phyloP scores from a whole-genome alignment of 2,329 filamentous ascomycete species.

The Bipolaris victoriae region DNA sequence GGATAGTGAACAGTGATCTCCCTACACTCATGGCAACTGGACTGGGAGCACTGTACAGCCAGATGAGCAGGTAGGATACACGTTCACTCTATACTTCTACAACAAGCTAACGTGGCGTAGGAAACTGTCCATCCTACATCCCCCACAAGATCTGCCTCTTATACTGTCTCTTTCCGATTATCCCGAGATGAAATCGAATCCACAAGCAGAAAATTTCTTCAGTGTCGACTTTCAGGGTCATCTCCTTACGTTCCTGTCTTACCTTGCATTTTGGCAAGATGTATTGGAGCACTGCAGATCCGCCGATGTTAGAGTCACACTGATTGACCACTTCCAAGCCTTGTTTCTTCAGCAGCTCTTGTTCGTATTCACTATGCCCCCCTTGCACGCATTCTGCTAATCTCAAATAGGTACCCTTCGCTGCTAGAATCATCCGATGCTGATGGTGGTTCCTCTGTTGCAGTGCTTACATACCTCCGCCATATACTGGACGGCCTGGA shows the following conservation, averaged over 20 bases:
- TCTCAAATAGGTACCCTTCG: slow-evolving; percentile 77
- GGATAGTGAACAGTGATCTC: slow-evolving; percentile 96
- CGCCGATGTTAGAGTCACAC: slow-evolving; percentile 85
- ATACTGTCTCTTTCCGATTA: slow-evolving; percentile 92
- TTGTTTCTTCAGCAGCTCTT: slow-evolving; percentile 93
- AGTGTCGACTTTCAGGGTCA: slow-evolving; percentile 80
- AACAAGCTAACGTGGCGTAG: slow-evolving; percentile 48
- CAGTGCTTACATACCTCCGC: slow-evolving; percentile 90
- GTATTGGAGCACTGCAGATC: slow-evolving; percentile 95
- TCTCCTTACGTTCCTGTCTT: slow-evolving; percentile 90
- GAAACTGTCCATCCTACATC: slow-evolving; percentile 81
- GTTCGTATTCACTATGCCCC: slow-evolving; percentile 56
- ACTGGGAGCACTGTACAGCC: slow-evolving; percentile 77
- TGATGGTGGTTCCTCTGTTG: slow-evolving; percentile 94
- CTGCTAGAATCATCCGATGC: slow-evolving; percentile 95
- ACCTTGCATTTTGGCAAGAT: slow-evolving; percentile 97
- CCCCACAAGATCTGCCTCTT: slow-evolving; percentile 76
- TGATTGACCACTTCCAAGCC: slow-evolving; percentile 96
- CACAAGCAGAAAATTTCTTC: slow-evolving; percentile 72
- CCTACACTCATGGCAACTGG: slow-evolving; percentile 97
- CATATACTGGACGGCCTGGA: slow-evolving; percentile 90
- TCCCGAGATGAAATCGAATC: slow-evolving; percentile 70
- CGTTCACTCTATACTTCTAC: neutral
- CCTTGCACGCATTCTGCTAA: slow-evolving; percentile 18
- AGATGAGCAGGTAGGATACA: slow-evolving; percentile 62